Evolutionary conservation across 306 rosid genomes (phyloP), one percentile per base, ranked within the genome.

Genomic region (Corylus americana): DNA sequence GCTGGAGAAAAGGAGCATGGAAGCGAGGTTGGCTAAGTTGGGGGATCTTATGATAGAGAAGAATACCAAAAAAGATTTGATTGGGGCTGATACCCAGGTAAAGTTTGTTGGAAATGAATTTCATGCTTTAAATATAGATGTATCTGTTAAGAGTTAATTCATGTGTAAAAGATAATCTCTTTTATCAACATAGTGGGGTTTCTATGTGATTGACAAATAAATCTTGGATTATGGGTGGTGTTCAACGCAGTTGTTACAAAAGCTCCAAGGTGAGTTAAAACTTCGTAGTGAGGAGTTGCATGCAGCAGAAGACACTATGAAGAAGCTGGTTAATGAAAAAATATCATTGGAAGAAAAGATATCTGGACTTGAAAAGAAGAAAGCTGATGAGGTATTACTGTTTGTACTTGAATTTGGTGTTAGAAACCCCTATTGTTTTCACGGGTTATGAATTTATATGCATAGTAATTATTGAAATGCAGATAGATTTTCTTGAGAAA

Each of bases 241-340:
- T 72, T 37, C 49, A 66, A 12, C 62, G 76, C 71, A 91, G 93
- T 88, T 80, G 49, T 75, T 88, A 53, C 85, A 77, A 45, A 93
- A 90, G 78, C 92, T 90, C 72, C 90, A 91, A 75, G 92, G 91
- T 13, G 99, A 93, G 82, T 78, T 91, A 78, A 90, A 91, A 79
- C 79, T 85, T 78, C 71, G 79, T 71, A 85, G 78, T 73, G 91
- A 87, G 42, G 90, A 95, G 85, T 71, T 87, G 83, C 87, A 77
- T 42, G 89, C 50, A 31, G 88, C 97, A 20, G 94, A 93, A 80
- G 93, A 90, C 75, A 90, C 84, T 25, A 89, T 87, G 55, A 85
- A 83, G 87, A 84, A 86, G 78, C 73, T 95, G 78, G 81, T 61
- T 61, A 78, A 80, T 74, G 98, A 95, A 77, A 95, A 91, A 61